Percentiles rank a stretch among this genome's conserved stretches.
Conservation (phyloP, 805 yeast genomes). For the Metschnikowia gruessii region DNA sequence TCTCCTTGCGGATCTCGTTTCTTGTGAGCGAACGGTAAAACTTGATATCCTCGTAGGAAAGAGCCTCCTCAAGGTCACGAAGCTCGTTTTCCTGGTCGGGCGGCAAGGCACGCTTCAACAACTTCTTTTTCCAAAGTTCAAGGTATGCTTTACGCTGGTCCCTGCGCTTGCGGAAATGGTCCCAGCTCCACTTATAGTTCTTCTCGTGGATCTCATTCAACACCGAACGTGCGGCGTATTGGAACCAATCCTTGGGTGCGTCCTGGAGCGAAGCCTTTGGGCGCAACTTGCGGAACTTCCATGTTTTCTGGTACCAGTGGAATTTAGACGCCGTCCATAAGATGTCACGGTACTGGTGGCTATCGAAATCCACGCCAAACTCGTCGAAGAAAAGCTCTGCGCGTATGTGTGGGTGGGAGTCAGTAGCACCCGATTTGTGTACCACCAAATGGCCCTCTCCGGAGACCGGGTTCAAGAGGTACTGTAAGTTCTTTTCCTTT, state of each 20-base stretch:
- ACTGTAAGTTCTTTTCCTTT: constrained; percentile 39
- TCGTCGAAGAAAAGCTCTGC: constrained; percentile 82
- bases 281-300: constrained; percentile 65
- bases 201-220: constrained; percentile 76
- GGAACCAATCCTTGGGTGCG: constrained; percentile 77
- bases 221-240: constrained; percentile 75
- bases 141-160: constrained; percentile 71
- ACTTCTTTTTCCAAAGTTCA: constrained; percentile 59
- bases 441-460: constrained; percentile 82
- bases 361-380: constrained; percentile 81
- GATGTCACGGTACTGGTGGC: constrained; percentile 78
- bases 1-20: constrained; percentile 59
- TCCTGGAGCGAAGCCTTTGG: constrained; percentile 57
- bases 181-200: constrained; percentile 88
- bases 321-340: constrained; percentile 78
- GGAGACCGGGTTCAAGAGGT: constrained; percentile 78
- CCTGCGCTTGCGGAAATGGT: constrained; percentile 62
- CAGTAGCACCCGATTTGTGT: constrained; percentile 75
- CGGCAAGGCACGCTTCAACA: constrained; percentile 34
- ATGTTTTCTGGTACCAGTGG: constrained; percentile 73
- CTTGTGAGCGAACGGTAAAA: constrained; percentile 82
- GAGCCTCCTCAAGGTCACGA: constrained; percentile 51
- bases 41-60: constrained; percentile 75
- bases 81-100: constrained; percentile 36
- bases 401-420: constrained; percentile 61